Evolutionary conservation across 2,329 filamentous ascomycete genomes (phyloP).

Genomic region (Ophiostoma sp.): DNA sequence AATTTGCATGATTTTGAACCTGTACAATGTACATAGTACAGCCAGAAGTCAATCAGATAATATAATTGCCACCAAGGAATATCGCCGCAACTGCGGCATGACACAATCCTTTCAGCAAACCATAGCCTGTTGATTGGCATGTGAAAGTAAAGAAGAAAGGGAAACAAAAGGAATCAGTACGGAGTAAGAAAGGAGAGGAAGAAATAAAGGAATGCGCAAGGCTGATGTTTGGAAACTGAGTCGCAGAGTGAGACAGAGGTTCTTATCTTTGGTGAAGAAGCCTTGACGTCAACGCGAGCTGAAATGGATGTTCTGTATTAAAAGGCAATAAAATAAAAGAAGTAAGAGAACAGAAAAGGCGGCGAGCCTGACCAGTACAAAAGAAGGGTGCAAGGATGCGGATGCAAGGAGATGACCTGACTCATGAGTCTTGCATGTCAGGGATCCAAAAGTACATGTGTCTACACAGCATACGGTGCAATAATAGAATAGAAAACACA

Average conservation of each 20-base stretch:
- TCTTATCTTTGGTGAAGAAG: not conserved
- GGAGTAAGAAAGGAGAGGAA: not conserved
- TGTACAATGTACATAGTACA: not conserved
- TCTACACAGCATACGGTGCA: no score
- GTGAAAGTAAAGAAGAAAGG: no score
- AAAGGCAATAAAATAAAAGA: not conserved
- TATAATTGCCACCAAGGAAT: not conserved
- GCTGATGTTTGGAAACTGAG: not conserved
- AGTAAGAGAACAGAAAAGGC: not conserved
- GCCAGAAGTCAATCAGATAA: not conserved
- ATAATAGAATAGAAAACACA: not conserved
- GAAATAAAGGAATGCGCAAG: not conserved
- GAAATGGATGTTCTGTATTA: not conserved
- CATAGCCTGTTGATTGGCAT: not conserved
- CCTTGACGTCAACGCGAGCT: not conserved
- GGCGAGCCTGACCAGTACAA: not conserved
- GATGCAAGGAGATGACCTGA: not conserved
- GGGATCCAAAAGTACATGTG: no score
- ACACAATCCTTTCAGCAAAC: not conserved
- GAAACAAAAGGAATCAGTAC: not conserved
- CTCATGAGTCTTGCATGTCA: not conserved
- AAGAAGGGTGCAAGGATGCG: no score
- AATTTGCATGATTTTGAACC: no score
- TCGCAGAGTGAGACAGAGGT: constrained; percentile 1
- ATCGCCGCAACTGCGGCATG: not conserved